Evolutionary conservation across 2,329 filamentous ascomycete genomes (phyloP).

Genomic region (Neoarthrinium moseri): DNA sequence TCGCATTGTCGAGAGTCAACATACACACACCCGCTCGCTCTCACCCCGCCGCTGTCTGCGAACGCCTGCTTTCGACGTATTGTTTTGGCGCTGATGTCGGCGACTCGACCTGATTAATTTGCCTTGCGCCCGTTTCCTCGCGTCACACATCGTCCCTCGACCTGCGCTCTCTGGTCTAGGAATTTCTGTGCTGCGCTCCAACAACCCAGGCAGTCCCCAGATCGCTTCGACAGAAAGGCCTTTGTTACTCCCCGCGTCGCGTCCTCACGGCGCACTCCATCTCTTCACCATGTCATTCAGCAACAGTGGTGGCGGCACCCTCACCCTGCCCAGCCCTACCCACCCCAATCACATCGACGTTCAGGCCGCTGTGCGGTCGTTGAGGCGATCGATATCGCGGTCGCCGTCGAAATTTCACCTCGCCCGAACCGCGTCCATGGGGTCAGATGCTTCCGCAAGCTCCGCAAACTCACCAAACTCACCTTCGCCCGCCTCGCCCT

Average conservation of each 20-base stretch:
- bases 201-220: background rate
- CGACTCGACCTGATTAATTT: background rate
- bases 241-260: background rate
- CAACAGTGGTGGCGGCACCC: conserved; percentile 66
- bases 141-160: background rate
- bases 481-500: conserved; percentile 52
- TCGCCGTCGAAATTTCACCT: conserved; percentile 91
- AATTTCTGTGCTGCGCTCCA: background rate
- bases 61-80: background rate
- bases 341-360: conserved; percentile 80
- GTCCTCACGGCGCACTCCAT: background rate
- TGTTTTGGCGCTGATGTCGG: conserved; percentile 9
- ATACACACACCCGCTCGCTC: too few relatives aligned
- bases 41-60: background rate
- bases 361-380: conserved; percentile 71
- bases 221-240: background rate
- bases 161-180: background rate
- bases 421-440: conserved; percentile 44
- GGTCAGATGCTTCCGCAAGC: conserved; percentile 34
- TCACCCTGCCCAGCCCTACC: conserved; percentile 85
- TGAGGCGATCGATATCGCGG: conserved; percentile 83
- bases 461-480: conserved; percentile 58
- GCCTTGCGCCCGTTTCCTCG: background rate
- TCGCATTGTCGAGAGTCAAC: conserved; percentile 4
- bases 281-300: conserved; percentile 54